Evolutionary conservation across 306 rosid species (phyloP), one percentile per base, ranked within the genome.

Genomic region (Cucurbita pepo): DNA sequence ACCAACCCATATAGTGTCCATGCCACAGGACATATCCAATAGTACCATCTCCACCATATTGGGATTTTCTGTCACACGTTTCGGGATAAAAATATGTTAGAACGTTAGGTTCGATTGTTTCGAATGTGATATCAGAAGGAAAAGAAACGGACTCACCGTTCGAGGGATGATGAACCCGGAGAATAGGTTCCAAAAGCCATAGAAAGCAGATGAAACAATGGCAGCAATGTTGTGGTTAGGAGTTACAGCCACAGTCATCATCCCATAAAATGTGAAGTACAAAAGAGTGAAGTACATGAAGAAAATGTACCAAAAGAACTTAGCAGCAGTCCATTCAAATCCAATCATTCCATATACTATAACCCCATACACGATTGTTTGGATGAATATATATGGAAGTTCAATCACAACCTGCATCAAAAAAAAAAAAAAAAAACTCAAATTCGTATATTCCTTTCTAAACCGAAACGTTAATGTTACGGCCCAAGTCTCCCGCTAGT

Each of bases 31-130:
- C 81, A 81, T 1, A 69, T 64, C 84, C 84, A 81, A 2, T 74
- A 81, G 81, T 81, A 81, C 84, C 84, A 81, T 69, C 84, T 81
- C 84, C 84, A 81, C 84, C 84, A 81, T 43, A 81, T 74, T 15
- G 84, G 84, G 47, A 81, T 81, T 56, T 76, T 77, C 84, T 30
- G 30, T 25, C 30, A 1, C 30, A 25, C 30, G 30, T 25, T 25
- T 25, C 30, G 30, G 2, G 34, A 30, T 30, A 0, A 30, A 30
- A 30, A 30, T 30, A 30, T 30, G 34, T 30, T 30, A 30, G 34
- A 30, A 30, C 34, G 34, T 30, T 30, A 30, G 2, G 34, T 30
- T 30, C 15, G 51, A 11, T 50, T 0, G 54, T 50, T 50, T 50
- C 14, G 18, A 50, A 14, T 50, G 54, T 14, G 18, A n/a, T 50